phyloP scores from a whole-genome alignment of 2,329 filamentous ascomycete species.

The Westerdykella ornata region DNA sequence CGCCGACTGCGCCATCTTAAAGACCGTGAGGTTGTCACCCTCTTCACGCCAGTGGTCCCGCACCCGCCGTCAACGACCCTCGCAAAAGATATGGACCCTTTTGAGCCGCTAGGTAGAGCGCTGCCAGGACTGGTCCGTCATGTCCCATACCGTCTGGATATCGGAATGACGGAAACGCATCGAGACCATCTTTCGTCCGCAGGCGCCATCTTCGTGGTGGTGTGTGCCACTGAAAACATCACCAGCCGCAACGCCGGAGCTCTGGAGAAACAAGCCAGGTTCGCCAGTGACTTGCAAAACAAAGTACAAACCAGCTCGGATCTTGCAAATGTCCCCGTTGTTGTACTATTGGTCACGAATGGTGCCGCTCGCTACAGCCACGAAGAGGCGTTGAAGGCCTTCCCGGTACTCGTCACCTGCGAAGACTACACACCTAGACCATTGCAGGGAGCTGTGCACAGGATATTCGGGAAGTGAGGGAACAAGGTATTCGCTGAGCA shows the following conservation, averaged over 20 bases:
- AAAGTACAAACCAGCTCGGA: constrained; percentile 12
- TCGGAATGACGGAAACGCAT: constrained; percentile 59
- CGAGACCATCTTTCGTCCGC: constrained; percentile 56
- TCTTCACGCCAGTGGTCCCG: constrained; percentile 53
- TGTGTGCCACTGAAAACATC: constrained; percentile 30
- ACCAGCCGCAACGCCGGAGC: constrained; percentile 16
- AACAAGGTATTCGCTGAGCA: neutral
- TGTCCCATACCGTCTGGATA: constrained; percentile 60
- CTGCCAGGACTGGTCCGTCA: constrained; percentile 59
- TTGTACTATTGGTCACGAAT: constrained; percentile 25
- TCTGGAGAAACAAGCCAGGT: constrained; percentile 27
- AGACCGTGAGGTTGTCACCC: constrained; percentile 37
- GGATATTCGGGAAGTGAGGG: constrained; percentile 22
- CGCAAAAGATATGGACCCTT: constrained; percentile 55
- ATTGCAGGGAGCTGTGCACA: constrained; percentile 18
- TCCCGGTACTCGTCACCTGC: constrained; percentile 23
- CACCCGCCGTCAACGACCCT: constrained; percentile 27
- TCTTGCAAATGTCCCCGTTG: constrained; percentile 16
- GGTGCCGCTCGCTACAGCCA: constrained; percentile 11
- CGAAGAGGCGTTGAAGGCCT: constrained; percentile 18
- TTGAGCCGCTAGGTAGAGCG: constrained; percentile 62
- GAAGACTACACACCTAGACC: constrained; percentile 26
- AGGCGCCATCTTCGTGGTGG: constrained; percentile 54
- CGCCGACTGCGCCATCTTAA: constrained; percentile 30
- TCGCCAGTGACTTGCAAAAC: constrained; percentile 19